Percentiles rank a stretch among this genome's conserved stretches.
Conservation (phyloP, 2,329 filamentous ascomycete genomes). For the Epichloe bromicola region DNA sequence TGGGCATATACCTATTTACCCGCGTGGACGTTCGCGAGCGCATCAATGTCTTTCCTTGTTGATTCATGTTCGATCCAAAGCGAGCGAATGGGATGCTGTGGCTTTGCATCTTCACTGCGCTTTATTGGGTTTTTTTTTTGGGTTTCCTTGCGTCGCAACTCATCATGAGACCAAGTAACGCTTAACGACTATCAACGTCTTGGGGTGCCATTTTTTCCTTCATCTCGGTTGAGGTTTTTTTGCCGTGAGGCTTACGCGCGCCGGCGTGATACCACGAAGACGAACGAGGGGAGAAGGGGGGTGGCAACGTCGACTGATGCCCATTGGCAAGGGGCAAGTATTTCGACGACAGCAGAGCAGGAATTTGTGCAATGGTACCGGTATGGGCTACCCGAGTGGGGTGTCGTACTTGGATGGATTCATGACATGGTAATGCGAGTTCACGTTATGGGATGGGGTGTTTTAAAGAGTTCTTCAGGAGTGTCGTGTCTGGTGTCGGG, state of each 20-base stretch:
- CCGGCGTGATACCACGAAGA: background rate
- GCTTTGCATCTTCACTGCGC: background rate
- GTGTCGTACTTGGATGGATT: too few species aligned
- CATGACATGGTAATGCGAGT: too few species aligned
- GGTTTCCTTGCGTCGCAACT: background rate
- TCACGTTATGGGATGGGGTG: background rate
- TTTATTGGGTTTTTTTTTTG: too few species aligned
- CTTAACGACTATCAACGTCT: background rate
- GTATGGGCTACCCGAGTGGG: too few species aligned
- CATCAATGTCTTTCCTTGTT: too few species aligned
- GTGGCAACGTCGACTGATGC: too few species aligned
- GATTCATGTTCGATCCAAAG: background rate
- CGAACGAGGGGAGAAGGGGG: background rate
- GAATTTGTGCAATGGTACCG: background rate
- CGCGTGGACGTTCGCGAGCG: too few species aligned
- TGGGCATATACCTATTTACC: too few species aligned
- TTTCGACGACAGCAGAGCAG: background rate
- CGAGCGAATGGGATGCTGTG: background rate
- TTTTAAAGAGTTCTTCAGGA: background rate
- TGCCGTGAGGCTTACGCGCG: background rate
- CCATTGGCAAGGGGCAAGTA: background rate
- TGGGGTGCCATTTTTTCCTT: background rate
- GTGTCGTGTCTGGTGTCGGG: background rate
- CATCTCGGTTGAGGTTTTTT: background rate
- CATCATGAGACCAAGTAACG: background rate